Evolutionary conservation across 805 yeast species (phyloP), one percentile per base, ranked within the genome.

Genomic region (Clavispora asparagi): DNA sequence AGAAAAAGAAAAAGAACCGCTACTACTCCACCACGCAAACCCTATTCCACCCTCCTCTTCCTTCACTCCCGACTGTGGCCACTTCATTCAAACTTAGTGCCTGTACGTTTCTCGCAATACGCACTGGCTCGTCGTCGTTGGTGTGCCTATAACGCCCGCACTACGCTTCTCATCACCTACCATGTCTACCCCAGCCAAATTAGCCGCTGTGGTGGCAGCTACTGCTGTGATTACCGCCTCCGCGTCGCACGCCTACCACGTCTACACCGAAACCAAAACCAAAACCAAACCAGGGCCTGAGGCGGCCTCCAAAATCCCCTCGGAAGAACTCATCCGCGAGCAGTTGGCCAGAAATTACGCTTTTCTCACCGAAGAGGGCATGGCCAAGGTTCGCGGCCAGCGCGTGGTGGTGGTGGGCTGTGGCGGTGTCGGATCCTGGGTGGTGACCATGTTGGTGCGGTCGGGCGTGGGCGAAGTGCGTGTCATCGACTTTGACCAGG

Each of bases 351-450:
- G 99, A 51, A 94, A 92, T 69, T 85, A 87, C 61, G 97, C 96
- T 1, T 94, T 94, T 61, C 72, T 94, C 26, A 89, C 96, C 11
- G 87, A 86, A 43, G 86, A 83, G 17, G 98, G 97, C 1, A 82
- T 90, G 79, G 64, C 67, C 16, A 80, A 79, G 48, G 78, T 94
- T 14, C 80, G 96, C 45, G 66, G 74, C 11, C 84, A 88, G 58
- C 76, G 79, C 46, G 78, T 91, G 2, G 86, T 89, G 1, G 86
- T 92, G 13, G 82, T 81, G 28, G 99, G 99, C 28, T 94, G 92
- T 14, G 99, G 99, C 48, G 99, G 99, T 48, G 99, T 94, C 36
- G 99, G 99, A 2, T 91, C 97, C 0, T 91, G 97, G 92, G 96
- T 85, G 23, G 83, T 86, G 11, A 85, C 95, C 10, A 88, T 95